A percentile compares a stretch with the other conserved stretches of the same genome.
Conservation (phyloP, 2,329 filamentous ascomycete species). For the Aspergillus japonicus region DNA sequence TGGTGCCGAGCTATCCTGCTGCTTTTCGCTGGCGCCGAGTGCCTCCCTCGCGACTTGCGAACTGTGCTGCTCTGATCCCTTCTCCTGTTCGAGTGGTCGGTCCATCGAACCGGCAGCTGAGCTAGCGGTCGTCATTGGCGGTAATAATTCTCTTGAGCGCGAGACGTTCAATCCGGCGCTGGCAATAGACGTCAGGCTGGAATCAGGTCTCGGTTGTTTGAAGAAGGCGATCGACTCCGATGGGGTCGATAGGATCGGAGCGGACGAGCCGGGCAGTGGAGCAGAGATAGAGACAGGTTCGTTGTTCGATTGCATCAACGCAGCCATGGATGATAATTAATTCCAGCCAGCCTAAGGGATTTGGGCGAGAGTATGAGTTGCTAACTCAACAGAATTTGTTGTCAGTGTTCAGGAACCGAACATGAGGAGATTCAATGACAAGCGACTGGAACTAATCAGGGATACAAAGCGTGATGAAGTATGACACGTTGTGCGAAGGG, state of each 20-base stretch:
- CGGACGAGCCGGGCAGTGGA: constrained; percentile 31
- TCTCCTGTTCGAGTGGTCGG: constrained; percentile 32
- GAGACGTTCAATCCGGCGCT: constrained; percentile 45
- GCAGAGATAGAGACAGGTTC: constrained; percentile 41
- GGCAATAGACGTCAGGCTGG: constrained; percentile 42
- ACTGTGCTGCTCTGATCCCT: constrained; percentile 35
- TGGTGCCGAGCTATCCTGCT: constrained; percentile 41
- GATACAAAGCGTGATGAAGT: not conserved
- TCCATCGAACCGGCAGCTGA: constrained; percentile 53
- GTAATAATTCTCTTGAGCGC: constrained; percentile 35
- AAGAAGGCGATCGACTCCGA: constrained; percentile 35
- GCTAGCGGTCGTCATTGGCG: constrained; percentile 51
- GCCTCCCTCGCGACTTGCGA: constrained; percentile 45
- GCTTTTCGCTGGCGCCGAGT: constrained; percentile 39
- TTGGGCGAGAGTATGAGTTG: constrained; percentile 32
- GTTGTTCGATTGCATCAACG: constrained; percentile 43
- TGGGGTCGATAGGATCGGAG: constrained; percentile 30
- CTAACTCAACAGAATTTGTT: constrained; percentile 36
- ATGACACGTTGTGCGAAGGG: not conserved
- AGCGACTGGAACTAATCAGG: not conserved
- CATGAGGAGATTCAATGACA: not conserved
- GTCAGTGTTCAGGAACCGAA: constrained; percentile 28
- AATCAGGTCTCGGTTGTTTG: constrained; percentile 38
- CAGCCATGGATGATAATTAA: constrained; percentile 42
- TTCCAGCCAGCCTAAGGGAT: constrained; percentile 32